Conservation (phyloP, 768 basidiomycete species). For the Calocera viscosa region DNA sequence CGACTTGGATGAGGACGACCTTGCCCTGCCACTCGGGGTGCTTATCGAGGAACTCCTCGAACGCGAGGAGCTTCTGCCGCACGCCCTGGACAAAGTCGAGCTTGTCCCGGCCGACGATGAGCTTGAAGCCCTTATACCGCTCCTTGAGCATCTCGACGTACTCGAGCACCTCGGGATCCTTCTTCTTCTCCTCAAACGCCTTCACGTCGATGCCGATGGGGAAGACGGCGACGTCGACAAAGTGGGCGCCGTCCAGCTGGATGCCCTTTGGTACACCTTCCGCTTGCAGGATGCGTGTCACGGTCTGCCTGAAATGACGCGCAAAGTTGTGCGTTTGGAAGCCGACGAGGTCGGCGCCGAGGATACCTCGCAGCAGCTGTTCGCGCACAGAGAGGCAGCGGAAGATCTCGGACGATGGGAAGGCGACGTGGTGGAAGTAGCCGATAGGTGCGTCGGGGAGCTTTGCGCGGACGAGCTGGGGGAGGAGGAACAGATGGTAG, state of each 20-base stretch:
- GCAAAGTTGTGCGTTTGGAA: constrained; percentile 83
- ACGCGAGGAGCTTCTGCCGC: constrained; percentile 68
- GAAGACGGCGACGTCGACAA: constrained; percentile 79
- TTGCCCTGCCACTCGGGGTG: constrained; percentile 71
- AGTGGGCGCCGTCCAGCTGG: constrained; percentile 48
- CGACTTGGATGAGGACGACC: constrained; percentile 76
- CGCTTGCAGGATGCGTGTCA: constrained; percentile 61
- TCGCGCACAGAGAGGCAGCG: constrained; percentile 71
- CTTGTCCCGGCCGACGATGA: constrained; percentile 80
- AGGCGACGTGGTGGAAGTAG: constrained; percentile 96
- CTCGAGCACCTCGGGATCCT: constrained; percentile 63
- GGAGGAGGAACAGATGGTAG: constrained; percentile 92
- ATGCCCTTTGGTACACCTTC: constrained; percentile 79
- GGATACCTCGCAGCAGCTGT: constrained; percentile 69
- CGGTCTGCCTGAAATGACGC: constrained; percentile 75
- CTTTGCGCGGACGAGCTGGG: constrained; percentile 62
- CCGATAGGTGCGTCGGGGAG: constrained; percentile 60
- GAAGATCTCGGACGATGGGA: constrained; percentile 92
- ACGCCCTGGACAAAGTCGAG: constrained; percentile 81
- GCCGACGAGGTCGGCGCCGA: constrained; percentile 86
- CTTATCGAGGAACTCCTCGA: constrained; percentile 67
- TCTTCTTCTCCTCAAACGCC: constrained; percentile 53
- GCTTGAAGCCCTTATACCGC: constrained; percentile 73
- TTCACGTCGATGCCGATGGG: constrained; percentile 81
- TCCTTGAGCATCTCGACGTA: constrained; percentile 72